Evolutionary conservation across 2,329 filamentous ascomycete species (phyloP), one percentile per base, ranked within the genome.

Genomic region (Arthroderma sp.): DNA sequence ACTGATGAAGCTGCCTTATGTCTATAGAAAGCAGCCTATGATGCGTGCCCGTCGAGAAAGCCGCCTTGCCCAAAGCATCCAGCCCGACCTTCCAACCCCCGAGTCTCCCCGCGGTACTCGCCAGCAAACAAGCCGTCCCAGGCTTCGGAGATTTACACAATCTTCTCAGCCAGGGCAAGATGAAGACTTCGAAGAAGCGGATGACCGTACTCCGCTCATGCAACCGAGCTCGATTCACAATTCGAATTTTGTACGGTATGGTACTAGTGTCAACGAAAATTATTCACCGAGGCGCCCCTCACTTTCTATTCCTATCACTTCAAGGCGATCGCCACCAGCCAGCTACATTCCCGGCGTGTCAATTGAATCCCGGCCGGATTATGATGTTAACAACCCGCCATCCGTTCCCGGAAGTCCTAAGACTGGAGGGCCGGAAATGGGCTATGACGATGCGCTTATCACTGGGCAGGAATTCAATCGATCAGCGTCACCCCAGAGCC

Each of bases 361-460:
- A 8, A 28, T 34, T 15, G 45, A 42, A 29, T 33, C 42, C 9
- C 47, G 59, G 36, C 58, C 57, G 6, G 69, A 72, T 39, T 77
- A 77, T 61, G 72, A 80, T 65, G 71, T 81, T 50, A 81, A 81
- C 57, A 80, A 81, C 49, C 77, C 77, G 7, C 77, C 77, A 0
- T 81, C 77, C 0, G 68, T 78, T 27, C 77, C 77, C 1, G 68
- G 67, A 2, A 78, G 75, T 42, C 77, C 77, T 0, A 70, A 69
- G 38, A 51, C 75, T 32, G 72, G 73, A 4, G 15, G 15, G 15
- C 61, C 70, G 2, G 68, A 73, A 4, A 65, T 72, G 53, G 66
- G 64, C 5, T 72, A 71, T 44, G 73, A 78, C 50, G 76, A 79
- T 67, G 69, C 66, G 3, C 61, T 71, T 50, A 59, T 69, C 29